A percentile compares a stretch with the other conserved stretches of the same genome.
These are phyloP conservation scores for Plasmodium chabaudi DNA, from an alignment of 169 alveolate species.

Conservation along the genomic window DNA sequence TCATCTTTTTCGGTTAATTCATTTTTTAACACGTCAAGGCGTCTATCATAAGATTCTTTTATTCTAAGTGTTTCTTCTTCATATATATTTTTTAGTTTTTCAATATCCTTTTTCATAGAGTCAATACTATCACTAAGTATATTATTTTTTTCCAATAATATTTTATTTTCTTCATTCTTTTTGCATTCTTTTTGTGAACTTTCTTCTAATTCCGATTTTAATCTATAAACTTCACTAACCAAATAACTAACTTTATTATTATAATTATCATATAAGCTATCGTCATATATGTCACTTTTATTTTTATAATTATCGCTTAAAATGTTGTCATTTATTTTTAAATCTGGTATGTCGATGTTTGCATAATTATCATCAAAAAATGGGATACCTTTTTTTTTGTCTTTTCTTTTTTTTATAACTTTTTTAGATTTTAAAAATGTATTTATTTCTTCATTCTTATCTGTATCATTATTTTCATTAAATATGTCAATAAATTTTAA, in stretches of 20 bases:
- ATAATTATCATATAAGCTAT: slow-evolving; percentile 3
- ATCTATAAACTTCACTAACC: slow-evolving; percentile 18
- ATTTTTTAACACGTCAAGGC: slow-evolving; percentile 5
- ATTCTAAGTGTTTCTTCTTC: slow-evolving; percentile 43
- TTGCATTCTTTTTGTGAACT: slow-evolving; percentile 33
- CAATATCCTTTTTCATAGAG: slow-evolving; percentile 50
- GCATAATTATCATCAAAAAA: slow-evolving; percentile 12
- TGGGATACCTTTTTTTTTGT: slow-evolving; percentile 5
- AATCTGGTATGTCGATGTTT: neutral
- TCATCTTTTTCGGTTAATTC: slow-evolving; percentile 49
- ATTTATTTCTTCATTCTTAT: slow-evolving; percentile 6
- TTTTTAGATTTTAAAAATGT: slow-evolving; percentile 15
- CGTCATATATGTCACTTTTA: neutral
- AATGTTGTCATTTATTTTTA: neutral
- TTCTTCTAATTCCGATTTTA: slow-evolving; percentile 46
- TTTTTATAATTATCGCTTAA: neutral
- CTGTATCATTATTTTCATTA: slow-evolving; percentile 42
- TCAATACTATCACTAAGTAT: slow-evolving; percentile 34
- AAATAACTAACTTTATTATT: slow-evolving; percentile 2
- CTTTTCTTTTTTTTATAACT: slow-evolving; percentile 11
- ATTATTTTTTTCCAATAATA: slow-evolving; percentile 19
- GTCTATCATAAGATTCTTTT: slow-evolving; percentile 64
- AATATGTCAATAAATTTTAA: slow-evolving; percentile 58
- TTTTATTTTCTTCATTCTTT: slow-evolving; percentile 30
- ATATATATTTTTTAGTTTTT: slow-evolving; percentile 50